A percentile compares a stretch with the other conserved stretches of the same genome.
Conservation (phyloP, 192 early-diverging fungal genomes). For the Dimargaris xerosporica region DNA sequence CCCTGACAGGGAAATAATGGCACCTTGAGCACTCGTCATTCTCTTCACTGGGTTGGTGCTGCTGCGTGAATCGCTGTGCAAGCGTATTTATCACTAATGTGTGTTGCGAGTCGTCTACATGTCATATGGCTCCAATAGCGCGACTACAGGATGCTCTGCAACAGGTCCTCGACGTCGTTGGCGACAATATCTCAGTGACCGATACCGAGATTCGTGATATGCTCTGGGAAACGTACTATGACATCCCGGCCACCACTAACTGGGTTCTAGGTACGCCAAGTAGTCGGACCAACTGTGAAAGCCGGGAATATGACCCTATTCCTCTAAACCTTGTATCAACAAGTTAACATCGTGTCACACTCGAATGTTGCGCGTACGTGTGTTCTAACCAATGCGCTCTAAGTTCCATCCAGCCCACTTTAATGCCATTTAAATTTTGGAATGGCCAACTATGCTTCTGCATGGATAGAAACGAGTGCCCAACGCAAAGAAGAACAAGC, state of each 20-base stretch:
- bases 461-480: no score
- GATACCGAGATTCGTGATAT: slow-evolving; percentile 8
- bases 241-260: not conserved
- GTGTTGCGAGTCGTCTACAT: not conserved
- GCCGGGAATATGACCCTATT: no score
- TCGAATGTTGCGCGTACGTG: no score
- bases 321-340: no score
- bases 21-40: not conserved
- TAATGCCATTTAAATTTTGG: no score
- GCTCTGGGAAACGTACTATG: slow-evolving; percentile 10
- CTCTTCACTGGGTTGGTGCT: not conserved
- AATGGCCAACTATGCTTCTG: no score
- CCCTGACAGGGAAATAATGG: not conserved
- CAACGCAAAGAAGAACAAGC: no score
- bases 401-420: no score
- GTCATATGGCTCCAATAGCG: not conserved
- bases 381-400: no score
- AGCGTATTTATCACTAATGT: not conserved
- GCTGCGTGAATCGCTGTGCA: not conserved
- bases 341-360: no score
- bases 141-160: not conserved
- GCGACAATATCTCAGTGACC: not conserved
- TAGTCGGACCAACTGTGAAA: no score
- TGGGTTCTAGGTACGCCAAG: slow-evolving; percentile 6
- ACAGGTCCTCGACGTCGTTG: not conserved